Evolutionary conservation across 2,329 filamentous ascomycete genomes (phyloP).

Genomic region (Aspergillus brunneoviolaceus): DNA sequence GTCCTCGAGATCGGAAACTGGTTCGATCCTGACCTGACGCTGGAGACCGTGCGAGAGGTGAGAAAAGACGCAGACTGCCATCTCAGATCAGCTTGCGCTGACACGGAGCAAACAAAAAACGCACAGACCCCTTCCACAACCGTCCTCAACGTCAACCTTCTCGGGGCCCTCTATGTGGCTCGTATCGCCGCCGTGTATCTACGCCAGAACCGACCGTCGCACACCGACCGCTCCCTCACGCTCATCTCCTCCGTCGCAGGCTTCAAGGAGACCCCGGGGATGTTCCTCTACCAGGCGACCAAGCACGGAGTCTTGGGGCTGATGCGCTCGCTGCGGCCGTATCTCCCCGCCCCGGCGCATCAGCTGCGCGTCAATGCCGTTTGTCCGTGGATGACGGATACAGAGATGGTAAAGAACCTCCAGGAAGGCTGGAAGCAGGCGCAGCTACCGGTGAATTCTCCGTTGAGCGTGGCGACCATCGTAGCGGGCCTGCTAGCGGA

Average conservation of each 20-base stretch:
- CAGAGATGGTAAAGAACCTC: slow-evolving; percentile 34
- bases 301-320: slow-evolving; percentile 55
- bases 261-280: slow-evolving; percentile 50
- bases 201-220: slow-evolving; percentile 37
- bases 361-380: slow-evolving; percentile 47
- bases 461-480: slow-evolving; percentile 42
- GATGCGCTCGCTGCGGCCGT: slow-evolving; percentile 47
- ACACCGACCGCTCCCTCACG: slow-evolving; percentile 43
- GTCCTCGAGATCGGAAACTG: slow-evolving; percentile 46
- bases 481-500: slow-evolving; percentile 40
- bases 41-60: slow-evolving; percentile 46
- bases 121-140: slow-evolving; percentile 33
- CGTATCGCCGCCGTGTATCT: slow-evolving; percentile 53
- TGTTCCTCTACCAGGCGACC: slow-evolving; percentile 49
- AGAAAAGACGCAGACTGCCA: neutral
- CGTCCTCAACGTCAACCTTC: slow-evolving; percentile 50
- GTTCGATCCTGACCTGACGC: slow-evolving; percentile 47
- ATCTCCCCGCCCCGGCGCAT: slow-evolving; percentile 33
- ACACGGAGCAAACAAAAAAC: neutral
- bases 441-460: slow-evolving; percentile 41
- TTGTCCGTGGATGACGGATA: slow-evolving; percentile 47
- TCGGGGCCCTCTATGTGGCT: slow-evolving; percentile 49
- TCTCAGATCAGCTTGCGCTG: neutral
- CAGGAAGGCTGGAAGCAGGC: slow-evolving; percentile 38
- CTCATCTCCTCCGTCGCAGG: slow-evolving; percentile 50